phyloP scores from a whole-genome alignment of 257 asterid species.

The Henckelia pumila region DNA sequence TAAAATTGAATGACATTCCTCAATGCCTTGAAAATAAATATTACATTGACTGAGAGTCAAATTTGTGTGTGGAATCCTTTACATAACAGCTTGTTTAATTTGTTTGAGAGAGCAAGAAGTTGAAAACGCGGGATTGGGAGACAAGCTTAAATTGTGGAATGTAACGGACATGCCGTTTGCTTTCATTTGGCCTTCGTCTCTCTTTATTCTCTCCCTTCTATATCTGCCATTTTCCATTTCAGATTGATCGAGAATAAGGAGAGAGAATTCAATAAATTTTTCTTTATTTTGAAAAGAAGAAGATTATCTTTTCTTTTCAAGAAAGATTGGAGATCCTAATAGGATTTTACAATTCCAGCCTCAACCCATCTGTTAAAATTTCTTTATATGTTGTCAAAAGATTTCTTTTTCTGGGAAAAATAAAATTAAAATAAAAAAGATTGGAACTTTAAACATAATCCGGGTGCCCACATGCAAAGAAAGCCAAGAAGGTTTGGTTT shows the following conservation, averaged over 20 bases:
- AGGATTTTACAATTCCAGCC: conserved; percentile 3
- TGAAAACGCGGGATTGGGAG: conserved; percentile 37
- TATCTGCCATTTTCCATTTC: neutral
- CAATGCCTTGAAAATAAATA: too few species aligned
- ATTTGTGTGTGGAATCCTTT: too few species aligned
- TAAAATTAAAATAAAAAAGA: conserved; percentile 10
- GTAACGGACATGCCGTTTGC: conserved; percentile 30
- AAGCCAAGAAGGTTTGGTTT: conserved; percentile 15
- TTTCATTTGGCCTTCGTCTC: conserved; percentile 3
- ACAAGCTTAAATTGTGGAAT: conserved; percentile 28
- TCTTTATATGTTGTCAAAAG: neutral
- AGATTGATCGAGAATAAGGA: neutral
- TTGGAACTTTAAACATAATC: conserved; percentile 20
- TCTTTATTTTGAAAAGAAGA: neutral
- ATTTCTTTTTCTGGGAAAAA: conserved; percentile 17
- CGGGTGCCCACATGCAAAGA: conserved; percentile 6
- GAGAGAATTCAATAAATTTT: neutral
- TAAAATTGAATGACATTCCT: too few species aligned
- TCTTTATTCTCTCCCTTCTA: conserved; percentile 7
- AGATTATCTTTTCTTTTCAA: neutral
- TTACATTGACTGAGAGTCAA: too few species aligned
- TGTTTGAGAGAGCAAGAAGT: conserved; percentile 1
- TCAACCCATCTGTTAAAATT: conserved; percentile 16
- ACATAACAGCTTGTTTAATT: too few species aligned
- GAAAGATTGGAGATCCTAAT: neutral